A percentile compares a stretch with the other conserved stretches of the same genome.
phyloP scores from a whole-genome alignment of 208 protist genomes.

The Trypanosomatidae sp. region DNA sequence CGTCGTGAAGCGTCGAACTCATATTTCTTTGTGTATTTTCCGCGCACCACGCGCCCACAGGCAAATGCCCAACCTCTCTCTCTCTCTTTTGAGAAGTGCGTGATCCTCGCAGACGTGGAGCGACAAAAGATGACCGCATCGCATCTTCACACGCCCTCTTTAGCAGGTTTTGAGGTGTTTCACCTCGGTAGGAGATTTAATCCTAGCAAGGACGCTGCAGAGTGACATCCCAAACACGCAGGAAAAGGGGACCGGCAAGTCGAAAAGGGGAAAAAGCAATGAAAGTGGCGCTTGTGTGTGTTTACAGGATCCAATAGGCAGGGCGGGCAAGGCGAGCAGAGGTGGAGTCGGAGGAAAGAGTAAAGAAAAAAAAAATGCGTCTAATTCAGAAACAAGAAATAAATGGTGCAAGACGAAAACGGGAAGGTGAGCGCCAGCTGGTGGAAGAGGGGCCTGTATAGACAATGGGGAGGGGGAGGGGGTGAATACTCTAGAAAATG shows the following conservation, averaged over 20 bases:
- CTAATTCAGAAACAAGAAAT: not conserved
- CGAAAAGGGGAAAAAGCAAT: not conserved
- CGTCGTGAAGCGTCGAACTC: not conserved
- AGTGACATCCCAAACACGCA: not conserved
- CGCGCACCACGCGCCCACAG: not conserved
- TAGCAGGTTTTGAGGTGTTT: not conserved
- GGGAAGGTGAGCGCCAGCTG: not conserved
- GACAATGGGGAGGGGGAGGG: not conserved
- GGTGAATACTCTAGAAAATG: conserved; percentile 10
- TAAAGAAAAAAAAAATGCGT: not conserved
- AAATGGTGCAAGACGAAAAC: not conserved
- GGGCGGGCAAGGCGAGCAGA: not conserved
- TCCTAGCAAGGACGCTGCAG: not conserved
- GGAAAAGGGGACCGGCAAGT: not conserved
- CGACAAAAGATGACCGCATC: not conserved
- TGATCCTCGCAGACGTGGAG: not conserved
- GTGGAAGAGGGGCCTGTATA: not conserved
- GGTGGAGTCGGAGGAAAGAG: not conserved
- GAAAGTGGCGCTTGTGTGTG: not conserved
- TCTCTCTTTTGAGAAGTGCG: not conserved
- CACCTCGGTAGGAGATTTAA: not conserved
- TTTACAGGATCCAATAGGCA: not conserved
- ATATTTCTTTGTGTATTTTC: not conserved
- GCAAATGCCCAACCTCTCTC: not conserved
- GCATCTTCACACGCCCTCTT: not conserved